Evolutionary conservation across 2,329 filamentous ascomycete species (phyloP), one percentile per base, ranked within the genome.

Genomic region (Talaromyces islandicus): DNA sequence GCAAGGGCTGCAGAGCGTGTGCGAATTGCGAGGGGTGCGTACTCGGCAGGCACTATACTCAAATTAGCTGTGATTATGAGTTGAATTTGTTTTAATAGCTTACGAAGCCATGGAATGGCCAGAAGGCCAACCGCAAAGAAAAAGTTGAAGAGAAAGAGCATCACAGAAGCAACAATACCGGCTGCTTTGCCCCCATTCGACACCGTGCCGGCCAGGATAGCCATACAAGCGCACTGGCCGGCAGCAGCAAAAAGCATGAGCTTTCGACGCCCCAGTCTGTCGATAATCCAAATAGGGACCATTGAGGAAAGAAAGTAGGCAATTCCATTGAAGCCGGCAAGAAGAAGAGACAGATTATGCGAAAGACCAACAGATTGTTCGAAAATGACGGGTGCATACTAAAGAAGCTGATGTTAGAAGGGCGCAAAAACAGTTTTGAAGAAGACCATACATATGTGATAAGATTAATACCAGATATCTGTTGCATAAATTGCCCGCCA

Each of bases 271-370:
- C 74, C 75, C 19, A 75, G 60, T 11, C 73, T 68, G 51, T 77
- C 74, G 50, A 76, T 75, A 10, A 75, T 21, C n/a, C 71, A 67
- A 66, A 70, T 73, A 0, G 73, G 72, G 10, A 77, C 73, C n/a
- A 77, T 73, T 2, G 73, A 75, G 0, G 74, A 73, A 5, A 75
- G 21, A 58, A 78, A 77, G 57, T 76, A 77, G 72, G 75, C 79
- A 0, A 75, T 77, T 57, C 78, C 72, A 0, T 79, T 59, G 63
- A 77, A 78, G 2, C 77, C 76, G 4, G 76, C 74, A 75, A 80
- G 77, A 43, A 81, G 70, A 0, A 72, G 69, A 3, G 78, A 75
- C 63, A 77, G 70, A 27, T 72, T 68, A 1, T 66, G 61, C 14
- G 66, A 67, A 56, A 80, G 77, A 19, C 54, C 54, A 25, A 56